Evolutionary conservation across 2,329 filamentous ascomycete species (phyloP).

Genomic region (Fonsecaea pedrosoi): DNA sequence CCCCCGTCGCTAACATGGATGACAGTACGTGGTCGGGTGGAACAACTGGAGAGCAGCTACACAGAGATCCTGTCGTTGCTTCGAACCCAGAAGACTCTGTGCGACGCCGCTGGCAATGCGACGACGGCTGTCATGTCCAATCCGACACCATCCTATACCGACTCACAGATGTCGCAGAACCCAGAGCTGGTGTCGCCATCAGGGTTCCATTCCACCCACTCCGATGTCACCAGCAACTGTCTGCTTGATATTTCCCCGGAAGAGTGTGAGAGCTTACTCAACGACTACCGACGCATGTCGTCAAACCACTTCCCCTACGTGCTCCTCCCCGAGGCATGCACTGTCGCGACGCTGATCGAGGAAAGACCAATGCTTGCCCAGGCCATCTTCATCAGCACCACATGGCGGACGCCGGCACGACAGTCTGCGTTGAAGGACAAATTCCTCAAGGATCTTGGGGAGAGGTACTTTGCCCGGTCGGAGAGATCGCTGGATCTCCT

Average conservation of each 20-base stretch:
- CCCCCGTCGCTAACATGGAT: not conserved
- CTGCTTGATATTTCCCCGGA: conserved; percentile 17
- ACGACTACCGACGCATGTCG: conserved; percentile 29
- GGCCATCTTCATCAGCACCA: conserved; percentile 25
- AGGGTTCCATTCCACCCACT: conserved; percentile 4
- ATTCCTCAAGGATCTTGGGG: conserved; percentile 22
- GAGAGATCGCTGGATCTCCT: conserved; percentile 30
- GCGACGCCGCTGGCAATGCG: not conserved
- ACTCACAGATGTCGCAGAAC: conserved; percentile 6
- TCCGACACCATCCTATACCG: conserved; percentile 10
- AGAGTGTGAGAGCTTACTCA: conserved; percentile 28
- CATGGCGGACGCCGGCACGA: conserved; percentile 24
- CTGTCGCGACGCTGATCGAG: conserved; percentile 18
- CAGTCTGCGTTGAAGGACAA: conserved; percentile 19
- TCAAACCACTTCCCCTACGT: conserved; percentile 22
- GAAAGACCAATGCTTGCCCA: conserved; percentile 29
- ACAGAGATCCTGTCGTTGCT: conserved; percentile 29
- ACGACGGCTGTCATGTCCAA: not conserved
- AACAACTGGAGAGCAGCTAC: conserved; percentile 32
- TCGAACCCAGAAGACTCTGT: conserved; percentile 7
- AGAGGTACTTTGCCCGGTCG: conserved; percentile 25
- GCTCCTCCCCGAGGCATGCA: conserved; percentile 25
- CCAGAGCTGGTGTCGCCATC: conserved; percentile 3
- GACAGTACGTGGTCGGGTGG: conserved; percentile 29
- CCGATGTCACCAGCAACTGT: not conserved